Percentiles rank a stretch among this genome's conserved stretches.
Evolutionary conservation across 495 filamentous ascomycete genomes (phyloP).

Genomic region (Hyphodiscus hymeniophilus): DNA sequence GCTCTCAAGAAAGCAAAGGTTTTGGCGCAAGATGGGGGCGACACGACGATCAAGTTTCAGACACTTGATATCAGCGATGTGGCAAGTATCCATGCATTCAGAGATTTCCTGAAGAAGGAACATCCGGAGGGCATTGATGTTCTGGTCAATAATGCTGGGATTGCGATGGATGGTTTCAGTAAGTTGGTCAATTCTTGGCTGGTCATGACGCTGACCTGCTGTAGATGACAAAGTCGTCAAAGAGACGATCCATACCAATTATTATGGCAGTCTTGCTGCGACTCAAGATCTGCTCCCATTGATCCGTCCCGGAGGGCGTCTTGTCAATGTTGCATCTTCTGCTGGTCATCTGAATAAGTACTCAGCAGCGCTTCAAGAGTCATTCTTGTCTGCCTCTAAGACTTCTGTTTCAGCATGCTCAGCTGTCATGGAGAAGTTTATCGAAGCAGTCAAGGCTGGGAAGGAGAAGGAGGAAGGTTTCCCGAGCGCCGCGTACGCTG

Average conservation of each 20-base stretch:
- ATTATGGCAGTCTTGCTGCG: constrained; percentile 37
- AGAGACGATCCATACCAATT: constrained; percentile 37
- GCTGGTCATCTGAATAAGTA: constrained; percentile 35
- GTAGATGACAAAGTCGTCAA: constrained; percentile 38
- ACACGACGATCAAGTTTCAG: constrained; percentile 33
- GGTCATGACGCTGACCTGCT: background rate
- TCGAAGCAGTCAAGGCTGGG: constrained; percentile 28
- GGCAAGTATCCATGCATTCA: constrained; percentile 32
- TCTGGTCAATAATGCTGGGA: constrained; percentile 40
- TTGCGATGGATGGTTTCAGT: constrained; percentile 30
- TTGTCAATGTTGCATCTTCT: constrained; percentile 39
- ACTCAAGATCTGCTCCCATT: constrained; percentile 34
- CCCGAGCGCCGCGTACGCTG: constrained; percentile 38
- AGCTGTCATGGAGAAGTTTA: constrained; percentile 35
- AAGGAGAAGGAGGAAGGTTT: constrained; percentile 34
- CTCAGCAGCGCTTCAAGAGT: constrained; percentile 24
- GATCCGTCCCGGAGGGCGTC: constrained; percentile 30
- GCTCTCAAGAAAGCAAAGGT: constrained; percentile 34
- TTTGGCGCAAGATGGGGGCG: constrained; percentile 32
- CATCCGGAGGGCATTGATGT: constrained; percentile 41
- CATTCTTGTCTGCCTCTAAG: constrained; percentile 26
- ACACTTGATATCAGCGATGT: constrained; percentile 34
- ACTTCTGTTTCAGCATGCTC: constrained; percentile 30
- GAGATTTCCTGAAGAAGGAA: constrained; percentile 30
- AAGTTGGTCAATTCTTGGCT: background rate